Evolutionary conservation across 192 early-diverging fungal species (phyloP).

Genomic region (Lunasporangiospora selenospora): DNA sequence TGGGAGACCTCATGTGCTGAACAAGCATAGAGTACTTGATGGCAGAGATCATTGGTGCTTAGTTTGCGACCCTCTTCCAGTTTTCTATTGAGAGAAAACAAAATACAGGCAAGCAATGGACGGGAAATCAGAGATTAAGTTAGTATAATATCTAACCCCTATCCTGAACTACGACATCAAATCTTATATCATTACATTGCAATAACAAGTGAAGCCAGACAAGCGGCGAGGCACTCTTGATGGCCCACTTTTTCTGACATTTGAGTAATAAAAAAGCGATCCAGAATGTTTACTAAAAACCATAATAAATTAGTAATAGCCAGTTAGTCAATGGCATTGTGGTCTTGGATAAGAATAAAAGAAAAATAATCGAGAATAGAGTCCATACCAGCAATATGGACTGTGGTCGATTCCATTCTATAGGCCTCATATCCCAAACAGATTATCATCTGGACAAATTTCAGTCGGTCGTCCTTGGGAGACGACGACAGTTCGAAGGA

Average conservation of each 20-base stretch:
- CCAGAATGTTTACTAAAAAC: conserved; percentile 24
- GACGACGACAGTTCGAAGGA: background rate
- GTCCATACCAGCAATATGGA: conserved; percentile 23
- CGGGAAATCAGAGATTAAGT: background rate
- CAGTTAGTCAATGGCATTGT: background rate
- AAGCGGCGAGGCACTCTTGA: conserved; percentile 44
- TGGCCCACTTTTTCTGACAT: conserved; percentile 8
- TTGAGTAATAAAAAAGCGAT: conserved; percentile 16
- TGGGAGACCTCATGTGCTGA: conserved; percentile 11
- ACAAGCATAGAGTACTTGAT: conserved; percentile 12
- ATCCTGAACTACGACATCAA: too few relatives aligned
- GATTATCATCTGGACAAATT: conserved; percentile 27
- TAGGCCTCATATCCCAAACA: conserved; percentile 23
- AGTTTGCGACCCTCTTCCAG: conserved; percentile 21
- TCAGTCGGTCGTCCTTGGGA: background rate
- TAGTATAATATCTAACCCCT: conserved; percentile 13
- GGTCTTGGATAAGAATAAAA: background rate
- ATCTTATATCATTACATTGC: too few relatives aligned
- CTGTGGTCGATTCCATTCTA: conserved; percentile 3
- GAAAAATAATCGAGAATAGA: background rate
- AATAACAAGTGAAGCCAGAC: too few relatives aligned
- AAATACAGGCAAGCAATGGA: background rate
- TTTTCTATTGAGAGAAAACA: conserved; percentile 13
- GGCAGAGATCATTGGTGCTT: conserved; percentile 10
- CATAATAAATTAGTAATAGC: too few relatives aligned